Evolutionary conservation across 148 eudicot genomes (phyloP), one percentile per base, ranked within the genome.

Genomic region (Camellia granthamiana): DNA sequence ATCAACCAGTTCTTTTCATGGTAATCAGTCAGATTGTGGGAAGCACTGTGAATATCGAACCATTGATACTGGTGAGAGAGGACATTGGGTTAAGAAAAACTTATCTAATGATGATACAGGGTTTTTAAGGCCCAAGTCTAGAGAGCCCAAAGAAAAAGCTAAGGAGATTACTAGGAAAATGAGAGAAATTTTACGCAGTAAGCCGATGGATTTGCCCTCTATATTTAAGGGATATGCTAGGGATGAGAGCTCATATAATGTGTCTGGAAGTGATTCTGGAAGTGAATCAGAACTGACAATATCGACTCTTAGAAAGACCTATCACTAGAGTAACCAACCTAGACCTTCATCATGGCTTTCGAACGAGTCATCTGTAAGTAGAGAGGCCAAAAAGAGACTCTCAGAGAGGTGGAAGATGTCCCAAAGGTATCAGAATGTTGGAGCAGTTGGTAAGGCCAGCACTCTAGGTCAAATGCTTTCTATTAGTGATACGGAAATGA

Each of bases 381-480:
- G 54, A 79, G 97, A 96, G 86, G 99, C 93, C 9, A 96, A 90
- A 85, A 90, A 88, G 85, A 90, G 93, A 77, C 83, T 96, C 51
- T 94, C 98, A 69, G 90, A 89, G 85, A 89, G 99, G 87, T 96
- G 99, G 99, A 90, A 85, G 69, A 85, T 88, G 88, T 85, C 92
- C 72, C 87, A 88, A 69, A 86, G 83, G 77, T 83, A 86, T 81
- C 86, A 86, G 69, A 88, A 85, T 80, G 66, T 79, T 77, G 88
- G 87, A 71, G 21, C 83, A 43, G 81, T 78, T 72, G 82, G 82
- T 42, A 91, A 86, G 80, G 86, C 92, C 71, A 88, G 90, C 83
- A 93, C 97, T 12, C 80, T 94, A 13, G 93, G 90, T 74, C 96
- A 95, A 81, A 93, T 95, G 98, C 98, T 95, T 83, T 84, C 91